Percentiles rank a stretch among this genome's conserved stretches.
These are phyloP conservation scores for Glaciozyma antarctica DNA, from an alignment of 768 basidiomycete species.

Conservation along the genomic window DNA sequence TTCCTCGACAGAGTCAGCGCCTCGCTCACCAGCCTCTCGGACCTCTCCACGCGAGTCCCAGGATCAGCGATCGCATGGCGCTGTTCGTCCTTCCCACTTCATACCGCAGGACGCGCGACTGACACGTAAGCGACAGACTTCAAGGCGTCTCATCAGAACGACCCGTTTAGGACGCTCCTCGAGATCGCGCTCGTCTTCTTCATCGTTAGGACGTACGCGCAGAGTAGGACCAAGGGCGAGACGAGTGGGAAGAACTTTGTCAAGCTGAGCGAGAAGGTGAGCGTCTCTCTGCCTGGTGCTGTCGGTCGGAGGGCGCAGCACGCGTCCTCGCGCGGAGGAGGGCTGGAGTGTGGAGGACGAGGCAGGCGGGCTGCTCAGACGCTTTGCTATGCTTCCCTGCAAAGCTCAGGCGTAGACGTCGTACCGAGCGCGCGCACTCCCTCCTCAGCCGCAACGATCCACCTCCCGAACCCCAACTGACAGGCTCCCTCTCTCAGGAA, in stretches of 20 bases:
- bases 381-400: no score
- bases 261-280: constrained; percentile 77
- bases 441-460: background rate
- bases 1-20: constrained; percentile 44
- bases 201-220: constrained; percentile 78
- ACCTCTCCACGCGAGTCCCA: constrained; percentile 35
- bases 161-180: constrained; percentile 81
- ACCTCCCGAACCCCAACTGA: no score
- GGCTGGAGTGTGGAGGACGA: background rate
- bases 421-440: no score
- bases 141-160: constrained; percentile 88
- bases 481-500: constrained; percentile 51
- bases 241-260: constrained; percentile 79
- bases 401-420: no score
- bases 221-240: constrained; percentile 79
- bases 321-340: background rate
- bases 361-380: no score
- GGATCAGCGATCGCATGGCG: constrained; percentile 38
- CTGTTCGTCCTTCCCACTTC: background rate
- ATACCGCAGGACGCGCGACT: constrained; percentile 1
- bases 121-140: constrained; percentile 39
- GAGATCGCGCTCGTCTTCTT: constrained; percentile 82
- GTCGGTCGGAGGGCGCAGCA: background rate
- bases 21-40: constrained; percentile 10
- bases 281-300: constrained; percentile 12